These are phyloP conservation scores for Alnus rubra DNA, from an alignment of 306 rosid species.

Conservation along the genomic window DNA sequence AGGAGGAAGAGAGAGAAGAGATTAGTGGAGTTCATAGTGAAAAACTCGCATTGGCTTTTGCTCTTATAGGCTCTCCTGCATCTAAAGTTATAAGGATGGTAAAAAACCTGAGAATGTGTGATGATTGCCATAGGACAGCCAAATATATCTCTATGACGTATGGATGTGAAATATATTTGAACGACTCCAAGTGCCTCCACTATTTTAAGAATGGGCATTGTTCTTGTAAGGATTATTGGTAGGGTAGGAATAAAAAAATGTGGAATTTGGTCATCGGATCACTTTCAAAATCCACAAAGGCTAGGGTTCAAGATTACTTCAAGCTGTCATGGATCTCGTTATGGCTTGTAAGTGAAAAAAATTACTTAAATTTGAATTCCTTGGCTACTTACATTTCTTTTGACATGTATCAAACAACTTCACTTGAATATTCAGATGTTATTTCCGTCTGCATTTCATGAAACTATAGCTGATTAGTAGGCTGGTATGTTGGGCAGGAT, in stretches of 20 bases:
- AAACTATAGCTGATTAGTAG: background rate
- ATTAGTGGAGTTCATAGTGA: slow-evolving; percentile 66
- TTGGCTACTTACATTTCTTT: background rate
- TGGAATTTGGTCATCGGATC: slow-evolving; percentile 8
- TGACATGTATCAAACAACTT: background rate
- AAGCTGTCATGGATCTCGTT: background rate
- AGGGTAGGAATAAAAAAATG: slow-evolving; percentile 14
- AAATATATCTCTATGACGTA: slow-evolving; percentile 66
- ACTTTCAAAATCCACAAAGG: background rate
- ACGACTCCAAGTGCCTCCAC: slow-evolving; percentile 68
- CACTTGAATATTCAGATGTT: background rate
- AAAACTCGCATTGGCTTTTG: slow-evolving; percentile 74
- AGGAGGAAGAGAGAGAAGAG: slow-evolving; percentile 74
- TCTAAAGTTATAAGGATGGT: slow-evolving; percentile 60
- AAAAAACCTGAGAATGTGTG: slow-evolving; percentile 78
- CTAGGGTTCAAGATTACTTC: background rate
- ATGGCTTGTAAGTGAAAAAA: background rate
- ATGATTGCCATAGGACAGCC: slow-evolving; percentile 77
- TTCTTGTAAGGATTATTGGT: slow-evolving; percentile 95
- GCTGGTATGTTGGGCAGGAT: slow-evolving; percentile 1
- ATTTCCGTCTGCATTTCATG: background rate
- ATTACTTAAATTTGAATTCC: background rate
- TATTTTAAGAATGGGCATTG: slow-evolving; percentile 80
- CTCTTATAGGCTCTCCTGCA: slow-evolving; percentile 51
- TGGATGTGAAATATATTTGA: slow-evolving; percentile 75